Percentiles rank a stretch among this genome's conserved stretches.
phyloP scores from a whole-genome alignment of 1,284 basidiomycete genomes.

The Microbotryomycetes sp. region DNA sequence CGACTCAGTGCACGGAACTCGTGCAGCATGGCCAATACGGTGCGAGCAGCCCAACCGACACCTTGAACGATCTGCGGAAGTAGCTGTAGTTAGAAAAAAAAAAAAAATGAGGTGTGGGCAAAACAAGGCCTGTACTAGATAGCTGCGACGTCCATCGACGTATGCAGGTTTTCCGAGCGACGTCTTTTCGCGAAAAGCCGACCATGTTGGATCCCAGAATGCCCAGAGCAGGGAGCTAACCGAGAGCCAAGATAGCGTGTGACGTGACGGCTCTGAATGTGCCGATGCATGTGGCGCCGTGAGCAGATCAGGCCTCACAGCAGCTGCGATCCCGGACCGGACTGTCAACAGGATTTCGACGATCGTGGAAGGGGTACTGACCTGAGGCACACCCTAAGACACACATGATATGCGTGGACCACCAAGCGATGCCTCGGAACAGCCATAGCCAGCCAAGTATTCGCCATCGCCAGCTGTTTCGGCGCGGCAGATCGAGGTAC shows the following conservation, averaged over 20 bases:
- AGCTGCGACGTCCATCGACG: not conserved
- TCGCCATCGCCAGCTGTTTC: not conserved
- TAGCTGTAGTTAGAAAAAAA: no score
- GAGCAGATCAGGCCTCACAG: no score
- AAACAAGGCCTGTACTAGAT: no score
- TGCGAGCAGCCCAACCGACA: no score
- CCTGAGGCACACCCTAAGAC: not conserved
- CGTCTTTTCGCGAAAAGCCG: not conserved
- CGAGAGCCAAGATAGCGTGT: not conserved
- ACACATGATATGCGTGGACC: not conserved
- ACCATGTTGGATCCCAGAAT: conserved; percentile 33
- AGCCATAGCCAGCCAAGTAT: conserved; percentile 13
- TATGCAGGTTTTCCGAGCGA: not conserved
- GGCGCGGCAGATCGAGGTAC: not conserved
- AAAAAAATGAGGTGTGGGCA: no score
- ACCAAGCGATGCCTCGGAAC: conserved; percentile 15
- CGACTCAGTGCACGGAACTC: no score
- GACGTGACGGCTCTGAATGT: no score
- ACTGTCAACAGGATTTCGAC: no score
- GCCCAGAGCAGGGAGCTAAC: conserved; percentile 20
- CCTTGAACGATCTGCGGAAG: no score
- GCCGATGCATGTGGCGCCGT: no score
- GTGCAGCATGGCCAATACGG: no score
- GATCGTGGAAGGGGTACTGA: not conserved
- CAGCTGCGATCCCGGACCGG: no score